Evolutionary conservation across 495 filamentous ascomycete genomes (phyloP), one percentile per base, ranked within the genome.

Genomic region (Neurospora sp.): DNA sequence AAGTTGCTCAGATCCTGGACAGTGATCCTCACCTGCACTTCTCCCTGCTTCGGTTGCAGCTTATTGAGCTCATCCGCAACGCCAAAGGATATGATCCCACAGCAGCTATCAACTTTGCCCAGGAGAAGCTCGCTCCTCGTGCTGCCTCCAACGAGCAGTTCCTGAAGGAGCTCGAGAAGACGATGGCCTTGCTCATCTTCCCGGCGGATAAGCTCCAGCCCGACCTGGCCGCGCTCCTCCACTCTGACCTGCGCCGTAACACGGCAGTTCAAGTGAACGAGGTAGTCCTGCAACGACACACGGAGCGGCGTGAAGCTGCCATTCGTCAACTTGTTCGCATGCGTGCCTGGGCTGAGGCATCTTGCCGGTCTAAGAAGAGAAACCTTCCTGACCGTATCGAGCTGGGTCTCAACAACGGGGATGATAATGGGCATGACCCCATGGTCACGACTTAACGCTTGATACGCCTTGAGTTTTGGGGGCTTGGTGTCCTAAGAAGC

Each of bases 131-230:
- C 28, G 94, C 92, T 9, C 96, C 96, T 2, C 90, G 93, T 40
- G 96, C 95, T 1, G 89, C 94, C 5, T 92, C 89, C 24, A 94
- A 95, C 74, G 88, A 87, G 24, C 87, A 90, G 42, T 98, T 97
- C 76, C 85, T 97, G 9, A 88, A 92, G 73, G 94, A 97, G 75
- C 87, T 99, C 24, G 96, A 99, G 81, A 88, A 90, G 74, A 97
- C 96, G 0, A 97, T 99, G 89, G 91, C 93, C 2, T 89, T 99
- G 59, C 84, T 98, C 45, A 92, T 98, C 73, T 97, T 97, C 78
- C 91, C 92, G 5, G 86, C 88, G 36, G 80, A 85, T 34, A 92
- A 88, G 71, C 86, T 98, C 28, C 86, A 90, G 39, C 92, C 94
- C 1, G 89, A 92, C 62, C 86, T 98, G 37, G 88, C 90, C 17